Conservation (phyloP, 805 yeast species). For the Candida saitoana region DNA sequence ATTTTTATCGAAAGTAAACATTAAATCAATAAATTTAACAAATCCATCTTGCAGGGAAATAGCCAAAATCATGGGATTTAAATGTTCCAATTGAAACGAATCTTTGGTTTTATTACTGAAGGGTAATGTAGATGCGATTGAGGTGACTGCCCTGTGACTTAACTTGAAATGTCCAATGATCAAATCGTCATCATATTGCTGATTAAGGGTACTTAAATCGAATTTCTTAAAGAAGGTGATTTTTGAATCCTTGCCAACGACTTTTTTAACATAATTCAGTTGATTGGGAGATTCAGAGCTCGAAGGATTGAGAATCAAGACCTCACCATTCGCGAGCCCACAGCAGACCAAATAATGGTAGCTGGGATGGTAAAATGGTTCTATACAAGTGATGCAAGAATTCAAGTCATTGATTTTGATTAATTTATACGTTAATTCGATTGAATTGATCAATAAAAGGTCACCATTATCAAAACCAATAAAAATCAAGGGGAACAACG, state of each 20-base stretch:
- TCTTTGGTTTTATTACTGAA: slow-evolving; percentile 5
- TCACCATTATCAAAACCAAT: slow-evolving; percentile 70
- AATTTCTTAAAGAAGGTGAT: slow-evolving; percentile 34
- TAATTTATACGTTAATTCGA: slow-evolving; percentile 39
- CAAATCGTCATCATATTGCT: slow-evolving; percentile 3
- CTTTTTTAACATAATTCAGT: slow-evolving; percentile 13
- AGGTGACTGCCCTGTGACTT: slow-evolving; percentile 56
- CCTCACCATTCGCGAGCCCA: slow-evolving; percentile 62
- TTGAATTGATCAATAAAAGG: slow-evolving; percentile 56
- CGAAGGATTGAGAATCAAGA: slow-evolving; percentile 44
- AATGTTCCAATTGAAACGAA: slow-evolving; percentile 7
- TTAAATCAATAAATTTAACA: slow-evolving; percentile 52
- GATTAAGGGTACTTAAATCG: slow-evolving; percentile 29
- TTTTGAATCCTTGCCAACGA: slow-evolving; percentile 24
- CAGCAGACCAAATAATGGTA: slow-evolving; percentile 48
- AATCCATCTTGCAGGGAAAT: slow-evolving; percentile 66
- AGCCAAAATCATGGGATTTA: slow-evolving; percentile 45
- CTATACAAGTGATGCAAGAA: slow-evolving; percentile 18
- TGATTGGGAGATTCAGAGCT: background rate
- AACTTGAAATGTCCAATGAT: slow-evolving; percentile 57
- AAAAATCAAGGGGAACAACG: slow-evolving; percentile 46
- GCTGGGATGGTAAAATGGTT: slow-evolving; percentile 25
- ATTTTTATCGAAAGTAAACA: slow-evolving; percentile 23
- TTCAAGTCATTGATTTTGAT: slow-evolving; percentile 40
- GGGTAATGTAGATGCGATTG: slow-evolving; percentile 31